Evolutionary conservation across 2,329 filamentous ascomycete genomes (phyloP).

Genomic region (Fusarium albosuccineum): DNA sequence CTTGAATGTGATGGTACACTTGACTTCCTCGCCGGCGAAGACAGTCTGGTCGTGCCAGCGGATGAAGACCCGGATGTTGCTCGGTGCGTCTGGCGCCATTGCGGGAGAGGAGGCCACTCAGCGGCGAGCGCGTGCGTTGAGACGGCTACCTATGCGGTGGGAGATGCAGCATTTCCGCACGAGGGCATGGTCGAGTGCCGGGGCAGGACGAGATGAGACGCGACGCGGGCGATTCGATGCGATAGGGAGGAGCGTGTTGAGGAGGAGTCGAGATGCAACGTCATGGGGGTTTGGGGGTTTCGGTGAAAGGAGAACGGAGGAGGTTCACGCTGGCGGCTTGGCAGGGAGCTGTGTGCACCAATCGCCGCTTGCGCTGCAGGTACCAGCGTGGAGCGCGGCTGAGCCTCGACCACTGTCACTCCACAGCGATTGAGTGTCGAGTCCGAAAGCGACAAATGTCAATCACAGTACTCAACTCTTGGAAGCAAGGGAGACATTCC

Average conservation of each 20-base stretch:
- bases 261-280: conserved; percentile 43
- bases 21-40: conserved; percentile 95
- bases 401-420: conserved; percentile 23
- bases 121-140: conserved; percentile 46
- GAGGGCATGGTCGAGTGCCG: conserved; percentile 34
- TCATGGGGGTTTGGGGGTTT: conserved; percentile 40
- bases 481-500: no score
- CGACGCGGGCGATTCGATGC: conserved; percentile 19
- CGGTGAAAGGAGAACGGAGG: conserved; percentile 46
- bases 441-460: conserved; percentile 11
- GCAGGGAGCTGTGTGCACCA: conserved; percentile 40
- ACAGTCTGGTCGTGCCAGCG: conserved; percentile 94
- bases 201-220: conserved; percentile 8
- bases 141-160: conserved; percentile 38
- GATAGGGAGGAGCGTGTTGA: conserved; percentile 33
- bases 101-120: conserved; percentile 49
- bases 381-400: conserved; percentile 30
- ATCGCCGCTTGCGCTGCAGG: conserved; percentile 37
- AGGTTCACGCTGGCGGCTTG: conserved; percentile 45
- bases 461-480: no score
- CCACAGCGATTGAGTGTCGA: conserved; percentile 21
- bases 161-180: conserved; percentile 50
- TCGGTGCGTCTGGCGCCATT: conserved; percentile 64
- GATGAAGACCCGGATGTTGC: conserved; percentile 94
- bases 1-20: conserved; percentile 96